phyloP scores from a whole-genome alignment of 129 eudicot species.

The Tagetes patula region DNA sequence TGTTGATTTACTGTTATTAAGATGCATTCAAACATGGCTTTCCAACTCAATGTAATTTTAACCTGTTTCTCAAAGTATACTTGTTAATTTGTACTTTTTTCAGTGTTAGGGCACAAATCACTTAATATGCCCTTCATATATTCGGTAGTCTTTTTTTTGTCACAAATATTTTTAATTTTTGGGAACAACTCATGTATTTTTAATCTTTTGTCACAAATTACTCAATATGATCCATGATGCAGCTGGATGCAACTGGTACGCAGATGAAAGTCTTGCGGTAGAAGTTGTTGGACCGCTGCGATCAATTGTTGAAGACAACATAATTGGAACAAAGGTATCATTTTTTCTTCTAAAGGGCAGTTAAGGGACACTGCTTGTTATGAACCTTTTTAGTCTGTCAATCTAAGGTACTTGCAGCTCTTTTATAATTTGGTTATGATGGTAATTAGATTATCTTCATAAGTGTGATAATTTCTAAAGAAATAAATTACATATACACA shows the following conservation, averaged over 20 bases:
- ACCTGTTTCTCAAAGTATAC: not conserved
- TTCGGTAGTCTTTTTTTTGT: not conserved
- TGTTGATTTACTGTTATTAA: constrained; percentile 3
- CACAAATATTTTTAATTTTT: not conserved
- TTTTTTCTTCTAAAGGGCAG: constrained; percentile 93
- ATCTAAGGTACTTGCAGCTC: constrained; percentile 58
- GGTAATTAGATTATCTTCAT: not conserved
- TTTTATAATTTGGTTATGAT: not conserved
- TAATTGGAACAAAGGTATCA: constrained; percentile 60
- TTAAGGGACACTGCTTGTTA: constrained; percentile 79
- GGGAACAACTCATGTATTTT: not conserved
- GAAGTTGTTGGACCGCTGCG: constrained; percentile 75
- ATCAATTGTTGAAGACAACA: constrained; percentile 61
- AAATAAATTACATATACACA: not conserved
- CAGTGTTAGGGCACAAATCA: not conserved
- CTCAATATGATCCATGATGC: constrained; percentile 33
- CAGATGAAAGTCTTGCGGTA: constrained; percentile 97
- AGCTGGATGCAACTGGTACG: constrained; percentile 94
- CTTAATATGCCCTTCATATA: not conserved
- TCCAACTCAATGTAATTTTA: not conserved
- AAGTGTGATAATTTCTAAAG: not conserved
- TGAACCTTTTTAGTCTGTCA: constrained; percentile 81
- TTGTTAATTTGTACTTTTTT: not conserved
- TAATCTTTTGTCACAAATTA: no score
- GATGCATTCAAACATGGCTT: not conserved